These are phyloP conservation scores for Syzygium syzygioides DNA, from an alignment of 441 rosid genomes.

Conservation along the genomic window DNA sequence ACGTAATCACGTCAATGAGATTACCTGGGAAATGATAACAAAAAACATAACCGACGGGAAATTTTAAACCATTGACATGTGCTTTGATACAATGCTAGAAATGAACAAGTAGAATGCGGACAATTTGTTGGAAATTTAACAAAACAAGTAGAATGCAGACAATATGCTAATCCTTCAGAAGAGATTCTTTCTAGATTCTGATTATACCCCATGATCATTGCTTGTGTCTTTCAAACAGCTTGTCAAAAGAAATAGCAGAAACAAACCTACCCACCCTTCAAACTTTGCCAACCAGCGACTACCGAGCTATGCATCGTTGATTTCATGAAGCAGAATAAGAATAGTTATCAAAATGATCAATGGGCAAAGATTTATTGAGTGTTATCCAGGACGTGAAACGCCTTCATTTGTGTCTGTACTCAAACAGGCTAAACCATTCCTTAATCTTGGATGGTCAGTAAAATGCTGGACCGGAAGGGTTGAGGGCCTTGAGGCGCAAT, in stretches of 20 bases:
- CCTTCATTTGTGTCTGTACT: too few relatives aligned
- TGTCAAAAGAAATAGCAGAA: background rate
- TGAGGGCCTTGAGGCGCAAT: too few relatives aligned
- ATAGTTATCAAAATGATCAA: too few relatives aligned
- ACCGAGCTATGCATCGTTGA: background rate
- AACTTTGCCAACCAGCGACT: background rate
- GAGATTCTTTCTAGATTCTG: background rate
- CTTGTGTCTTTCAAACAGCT: rapidly evolving
- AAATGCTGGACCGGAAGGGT: too few relatives aligned
- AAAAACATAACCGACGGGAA: background rate
- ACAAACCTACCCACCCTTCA: background rate
- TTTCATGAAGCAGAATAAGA: too few relatives aligned
- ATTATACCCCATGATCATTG: background rate
- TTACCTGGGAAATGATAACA: too few relatives aligned
- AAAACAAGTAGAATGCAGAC: background rate
- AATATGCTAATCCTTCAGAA: background rate
- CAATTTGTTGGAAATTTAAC: too few relatives aligned
- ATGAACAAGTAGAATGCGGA: background rate
- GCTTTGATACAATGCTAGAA: background rate
- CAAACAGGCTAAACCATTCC: too few relatives aligned
- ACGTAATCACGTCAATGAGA: too few relatives aligned
- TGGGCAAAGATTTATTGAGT: too few relatives aligned
- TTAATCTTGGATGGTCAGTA: too few relatives aligned
- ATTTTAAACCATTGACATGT: background rate
- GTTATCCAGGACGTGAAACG: too few relatives aligned